Conservation (phyloP, 2,329 filamentous ascomycete species). For the Pestalotiopsis fici region DNA sequence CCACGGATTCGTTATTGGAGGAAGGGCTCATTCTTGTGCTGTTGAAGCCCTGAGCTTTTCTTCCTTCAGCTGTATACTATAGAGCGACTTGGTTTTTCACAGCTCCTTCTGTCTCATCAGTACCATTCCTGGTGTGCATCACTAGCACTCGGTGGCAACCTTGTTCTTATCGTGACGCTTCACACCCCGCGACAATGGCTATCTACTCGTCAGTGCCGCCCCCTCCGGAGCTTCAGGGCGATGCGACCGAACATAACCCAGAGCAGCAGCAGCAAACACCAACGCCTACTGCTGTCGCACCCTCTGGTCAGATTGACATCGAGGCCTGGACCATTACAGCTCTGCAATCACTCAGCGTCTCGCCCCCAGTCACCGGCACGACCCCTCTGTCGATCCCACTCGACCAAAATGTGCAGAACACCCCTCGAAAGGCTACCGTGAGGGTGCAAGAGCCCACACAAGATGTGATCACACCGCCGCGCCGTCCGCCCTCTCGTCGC, state of each 20-base stretch:
- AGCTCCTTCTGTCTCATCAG: background rate
- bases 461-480: constrained; percentile 32
- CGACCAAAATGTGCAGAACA: constrained; percentile 50
- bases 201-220: constrained; percentile 56
- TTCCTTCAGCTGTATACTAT: background rate
- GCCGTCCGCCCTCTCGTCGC: constrained; percentile 47
- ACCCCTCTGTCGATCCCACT: constrained; percentile 74
- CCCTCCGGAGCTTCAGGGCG: constrained; percentile 37
- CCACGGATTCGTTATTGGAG: background rate
- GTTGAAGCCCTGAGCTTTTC: background rate
- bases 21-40: background rate
- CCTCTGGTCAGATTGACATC: constrained; percentile 53
- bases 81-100: background rate
- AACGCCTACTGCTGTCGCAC: constrained; percentile 21
- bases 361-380: constrained; percentile 58
- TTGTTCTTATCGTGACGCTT: background rate
- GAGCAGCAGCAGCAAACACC: constrained; percentile 11
- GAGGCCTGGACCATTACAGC: constrained; percentile 68
- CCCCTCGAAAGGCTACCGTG: constrained; percentile 25
- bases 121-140: background rate
- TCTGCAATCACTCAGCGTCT: constrained; percentile 55
- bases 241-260: constrained; percentile 18
- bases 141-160: background rate
- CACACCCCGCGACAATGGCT: constrained; percentile 30
- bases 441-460: constrained; percentile 26